A percentile compares a stretch with the other conserved stretches of the same genome.
Conservation (phyloP, 2,329 filamentous ascomycete genomes). For the Pseudocercospora crystallina region DNA sequence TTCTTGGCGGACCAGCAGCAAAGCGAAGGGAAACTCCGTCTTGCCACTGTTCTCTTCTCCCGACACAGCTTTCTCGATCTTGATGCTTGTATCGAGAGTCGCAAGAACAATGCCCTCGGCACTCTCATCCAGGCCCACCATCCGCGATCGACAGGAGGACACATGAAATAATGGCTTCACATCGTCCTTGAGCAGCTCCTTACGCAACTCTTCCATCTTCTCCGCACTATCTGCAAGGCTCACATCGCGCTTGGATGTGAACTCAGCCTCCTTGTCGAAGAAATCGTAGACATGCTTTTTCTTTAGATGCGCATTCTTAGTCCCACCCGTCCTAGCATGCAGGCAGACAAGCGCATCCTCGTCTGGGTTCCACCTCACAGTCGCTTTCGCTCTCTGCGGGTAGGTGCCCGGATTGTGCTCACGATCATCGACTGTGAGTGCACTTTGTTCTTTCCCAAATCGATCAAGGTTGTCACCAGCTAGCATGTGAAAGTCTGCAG, state of each 20-base stretch:
- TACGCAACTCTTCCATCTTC: constrained; percentile 32
- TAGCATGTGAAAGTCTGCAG: constrained; percentile 42
- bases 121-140: constrained; percentile 49
- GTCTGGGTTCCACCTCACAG: constrained; percentile 30
- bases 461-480: constrained; percentile 50
- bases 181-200: constrained; percentile 49
- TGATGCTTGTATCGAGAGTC: constrained; percentile 49
- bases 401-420: constrained; percentile 29
- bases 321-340: constrained; percentile 19
- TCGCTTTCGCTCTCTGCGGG: constrained; percentile 31
- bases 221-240: constrained; percentile 23
- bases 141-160: constrained; percentile 48
- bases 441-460: constrained; percentile 48
- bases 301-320: constrained; percentile 39
- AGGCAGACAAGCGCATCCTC: constrained; percentile 32
- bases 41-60: constrained; percentile 13
- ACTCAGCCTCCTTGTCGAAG: constrained; percentile 34
- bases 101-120: constrained; percentile 47
- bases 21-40: constrained; percentile 50
- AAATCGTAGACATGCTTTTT: constrained; percentile 44
- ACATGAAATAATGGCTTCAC: constrained; percentile 49
- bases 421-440: constrained; percentile 45
- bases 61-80: constrained; percentile 37
- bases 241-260: constrained; percentile 26
- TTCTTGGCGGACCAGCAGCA: constrained; percentile 53